Evolutionary conservation across 2,329 filamentous ascomycete genomes (phyloP), one percentile per base, ranked within the genome.

Genomic region (Paracoccidioides lutzii): DNA sequence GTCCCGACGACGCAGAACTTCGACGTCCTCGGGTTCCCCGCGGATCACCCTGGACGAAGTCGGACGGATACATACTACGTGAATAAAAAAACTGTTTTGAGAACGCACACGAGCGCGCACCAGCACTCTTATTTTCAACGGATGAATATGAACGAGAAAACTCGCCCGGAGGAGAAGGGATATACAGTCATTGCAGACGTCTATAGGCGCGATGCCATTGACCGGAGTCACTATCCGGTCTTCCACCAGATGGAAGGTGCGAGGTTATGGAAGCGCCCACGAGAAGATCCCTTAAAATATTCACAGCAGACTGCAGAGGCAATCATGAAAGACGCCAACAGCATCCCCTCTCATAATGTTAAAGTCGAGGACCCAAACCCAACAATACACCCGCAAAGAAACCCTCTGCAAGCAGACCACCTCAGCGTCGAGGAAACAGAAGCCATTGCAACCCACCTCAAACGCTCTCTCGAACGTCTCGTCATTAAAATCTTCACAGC

Each of bases 221-320:
- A 98, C 72, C 82, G 88, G 56, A 93, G 85, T 63, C 93, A 98
- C 73, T 97, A 97, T 72, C 93, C 93, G 0, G 83, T 95, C 57
- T 98, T 98, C 71, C 93, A 98, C 73, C 93, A 98, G 74, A 97
- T 97, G 90, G 93, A 98, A 70, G 91, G 90, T 10, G 91, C 91
- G 7, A 80, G 86, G 63, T 85, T 90, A 54, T 98, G 93, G 91
- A 86, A 93, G 66, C 81, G 88, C 8, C 76, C 69, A 2, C 57
- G 59, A 7, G 60, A 56, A 4, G 59, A 68, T 12, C 66, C 69
- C 0, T 60, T 70, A 10, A 62, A 66, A n/a, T 59, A 66, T 40
- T 65, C 69, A 0, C 38, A 59, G 68, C 33, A 78, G 75, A 67
- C 80, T 80, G 46, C 77, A 75, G 55, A 75, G 71, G 58, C 78